Conservation (phyloP, 768 basidiomycete species). For the Mycena chlorophos region DNA sequence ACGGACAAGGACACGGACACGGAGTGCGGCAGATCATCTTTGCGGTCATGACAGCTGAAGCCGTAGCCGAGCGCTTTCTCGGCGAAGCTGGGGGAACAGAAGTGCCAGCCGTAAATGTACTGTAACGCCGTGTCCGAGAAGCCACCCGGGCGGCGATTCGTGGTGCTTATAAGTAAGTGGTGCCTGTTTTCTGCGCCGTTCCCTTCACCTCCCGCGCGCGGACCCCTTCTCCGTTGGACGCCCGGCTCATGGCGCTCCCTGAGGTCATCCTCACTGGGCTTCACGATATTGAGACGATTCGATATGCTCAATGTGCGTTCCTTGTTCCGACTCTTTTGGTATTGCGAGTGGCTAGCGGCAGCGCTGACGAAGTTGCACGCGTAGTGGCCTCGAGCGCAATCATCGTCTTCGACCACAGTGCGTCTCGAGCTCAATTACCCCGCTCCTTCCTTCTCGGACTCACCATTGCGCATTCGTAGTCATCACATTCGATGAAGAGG, state of each 20-base stretch:
- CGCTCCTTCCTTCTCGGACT: neutral
- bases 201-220: no score
- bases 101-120: no score
- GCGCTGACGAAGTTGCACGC: neutral
- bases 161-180: no score
- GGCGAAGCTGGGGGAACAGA: no score
- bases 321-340: neutral
- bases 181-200: no score
- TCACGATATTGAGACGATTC: conserved; percentile 40
- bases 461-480: conserved; percentile 33
- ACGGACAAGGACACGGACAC: no score
- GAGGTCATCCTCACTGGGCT: conserved; percentile 28
- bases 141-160: no score
- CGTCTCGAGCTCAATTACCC: conserved; percentile 22
- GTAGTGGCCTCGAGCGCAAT: conserved; percentile 54
- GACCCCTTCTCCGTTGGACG: no score
- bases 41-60: no score
- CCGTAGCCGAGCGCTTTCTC: no score
- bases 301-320: conserved; percentile 45
- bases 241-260: conserved; percentile 17
- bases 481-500: conserved; percentile 55
- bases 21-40: no score
- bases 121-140: no score
- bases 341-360: neutral
- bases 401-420: conserved; percentile 56